phyloP scores from a whole-genome alignment of 176 grass and related monocot species.

The Canna indica region DNA sequence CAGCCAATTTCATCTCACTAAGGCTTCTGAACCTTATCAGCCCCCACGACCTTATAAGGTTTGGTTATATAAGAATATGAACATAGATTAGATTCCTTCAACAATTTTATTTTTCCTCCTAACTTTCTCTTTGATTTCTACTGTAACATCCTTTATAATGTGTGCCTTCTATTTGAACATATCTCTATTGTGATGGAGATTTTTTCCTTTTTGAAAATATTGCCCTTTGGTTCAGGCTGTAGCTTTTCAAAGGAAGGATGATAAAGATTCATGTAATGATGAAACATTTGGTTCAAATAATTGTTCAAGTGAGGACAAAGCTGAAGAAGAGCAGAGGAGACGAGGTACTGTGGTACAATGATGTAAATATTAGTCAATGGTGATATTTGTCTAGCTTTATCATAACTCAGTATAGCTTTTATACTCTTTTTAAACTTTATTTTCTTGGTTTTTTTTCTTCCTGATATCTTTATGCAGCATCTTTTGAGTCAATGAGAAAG shows the following conservation, averaged over 20 bases:
- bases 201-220: background rate
- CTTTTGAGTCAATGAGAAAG: constrained; percentile 98
- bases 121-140: background rate
- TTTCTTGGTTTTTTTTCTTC: background rate
- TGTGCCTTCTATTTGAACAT: background rate
- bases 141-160: background rate
- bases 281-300: constrained; percentile 88
- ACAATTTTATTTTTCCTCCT: background rate
- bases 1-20: constrained; percentile 45
- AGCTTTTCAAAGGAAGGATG: constrained; percentile 43
- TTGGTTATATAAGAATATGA: background rate
- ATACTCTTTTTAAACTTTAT: background rate
- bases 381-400: constrained; percentile 3
- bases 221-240: constrained; percentile 32
- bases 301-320: constrained; percentile 61
- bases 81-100: background rate
- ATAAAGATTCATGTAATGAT: constrained; percentile 68
- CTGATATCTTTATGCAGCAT: constrained; percentile 52
- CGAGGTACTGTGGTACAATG: constrained; percentile 37
- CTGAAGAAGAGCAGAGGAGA: constrained; percentile 84
- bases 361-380: constrained; percentile 6
- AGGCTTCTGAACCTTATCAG: constrained; percentile 69
- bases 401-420: background rate
- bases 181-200: background rate
- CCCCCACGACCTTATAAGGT: constrained; percentile 50